phyloP scores from a whole-genome alignment of 106 monocot genomes.

The Xerophyta viscosa region DNA sequence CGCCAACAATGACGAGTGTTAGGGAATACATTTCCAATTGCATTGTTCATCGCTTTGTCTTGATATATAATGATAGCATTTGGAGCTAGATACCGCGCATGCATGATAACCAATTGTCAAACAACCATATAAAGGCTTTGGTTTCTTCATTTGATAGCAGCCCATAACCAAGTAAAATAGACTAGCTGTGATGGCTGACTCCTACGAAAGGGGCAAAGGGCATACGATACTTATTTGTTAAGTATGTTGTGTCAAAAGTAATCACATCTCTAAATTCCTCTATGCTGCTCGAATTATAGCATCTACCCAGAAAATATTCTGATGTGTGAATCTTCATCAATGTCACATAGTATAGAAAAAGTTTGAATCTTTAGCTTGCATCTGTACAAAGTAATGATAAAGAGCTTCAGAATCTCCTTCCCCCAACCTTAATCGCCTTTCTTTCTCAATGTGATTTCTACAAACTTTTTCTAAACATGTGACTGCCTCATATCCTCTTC shows the following conservation, averaged over 20 bases:
- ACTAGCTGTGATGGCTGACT: constrained; percentile 21
- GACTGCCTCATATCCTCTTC: too few species aligned
- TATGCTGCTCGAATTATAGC: constrained; percentile 17
- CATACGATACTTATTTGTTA: constrained; percentile 15
- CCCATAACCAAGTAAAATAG: constrained; percentile 18
- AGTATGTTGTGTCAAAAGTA: too few species aligned
- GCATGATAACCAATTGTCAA: not conserved
- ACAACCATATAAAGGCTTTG: not conserved
- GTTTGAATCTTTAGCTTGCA: too few species aligned
- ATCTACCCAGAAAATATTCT: constrained; percentile 29
- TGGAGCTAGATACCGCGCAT: not conserved
- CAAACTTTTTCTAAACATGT: too few species aligned
- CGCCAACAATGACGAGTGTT: not conserved
- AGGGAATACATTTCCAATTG: not conserved
- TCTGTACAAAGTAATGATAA: too few species aligned
- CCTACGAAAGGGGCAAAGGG: constrained; percentile 17
- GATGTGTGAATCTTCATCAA: too few species aligned
- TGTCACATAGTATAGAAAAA: too few species aligned
- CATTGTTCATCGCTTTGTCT: not conserved
- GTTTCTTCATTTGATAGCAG: not conserved
- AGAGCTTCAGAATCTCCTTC: too few species aligned
- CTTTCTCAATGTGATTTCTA: too few species aligned
- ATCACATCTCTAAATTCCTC: constrained; percentile 25
- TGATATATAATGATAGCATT: not conserved
- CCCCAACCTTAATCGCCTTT: too few species aligned